Evolutionary conservation across 306 rosid genomes (phyloP).

Genomic region (Mimosa pudica): DNA sequence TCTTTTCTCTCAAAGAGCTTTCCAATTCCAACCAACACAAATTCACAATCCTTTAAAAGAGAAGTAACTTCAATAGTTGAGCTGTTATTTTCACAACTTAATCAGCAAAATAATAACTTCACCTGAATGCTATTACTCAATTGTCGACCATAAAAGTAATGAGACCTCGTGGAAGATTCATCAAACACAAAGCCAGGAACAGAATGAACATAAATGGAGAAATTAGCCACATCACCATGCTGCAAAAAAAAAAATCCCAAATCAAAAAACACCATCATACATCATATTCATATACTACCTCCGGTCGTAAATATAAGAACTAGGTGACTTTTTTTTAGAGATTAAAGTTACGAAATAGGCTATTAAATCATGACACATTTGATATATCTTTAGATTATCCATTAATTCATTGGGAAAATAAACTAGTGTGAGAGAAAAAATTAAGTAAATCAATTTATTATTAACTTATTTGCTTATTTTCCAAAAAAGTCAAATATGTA

Average conservation of each 20-base stretch:
- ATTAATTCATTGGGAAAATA: too few species aligned
- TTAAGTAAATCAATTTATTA: too few species aligned
- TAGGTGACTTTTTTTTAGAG: too few species aligned
- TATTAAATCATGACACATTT: too few species aligned
- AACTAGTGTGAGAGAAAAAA: too few species aligned
- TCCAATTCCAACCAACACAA: background rate
- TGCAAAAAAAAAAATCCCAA: constrained; percentile 16
- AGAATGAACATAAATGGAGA: constrained; percentile 65
- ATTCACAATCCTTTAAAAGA: background rate
- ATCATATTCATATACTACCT: too few species aligned
- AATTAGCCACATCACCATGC: constrained; percentile 55
- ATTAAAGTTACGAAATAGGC: too few species aligned
- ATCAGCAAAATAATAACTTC: background rate
- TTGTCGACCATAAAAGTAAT: constrained; percentile 51
- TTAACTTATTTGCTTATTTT: too few species aligned
- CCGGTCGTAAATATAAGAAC: too few species aligned
- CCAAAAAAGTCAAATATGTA: too few species aligned
- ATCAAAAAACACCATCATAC: background rate
- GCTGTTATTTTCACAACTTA: constrained; percentile 4
- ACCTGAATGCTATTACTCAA: constrained; percentile 57
- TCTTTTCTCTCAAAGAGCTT: background rate
- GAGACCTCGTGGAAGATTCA: constrained; percentile 50
- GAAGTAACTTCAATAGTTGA: background rate
- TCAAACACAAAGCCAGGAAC: constrained; percentile 54
- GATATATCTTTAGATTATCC: too few species aligned